Evolutionary conservation across 805 yeast genomes (phyloP), one percentile per base, ranked within the genome.

Genomic region (Saccharomycopsis sp.): DNA sequence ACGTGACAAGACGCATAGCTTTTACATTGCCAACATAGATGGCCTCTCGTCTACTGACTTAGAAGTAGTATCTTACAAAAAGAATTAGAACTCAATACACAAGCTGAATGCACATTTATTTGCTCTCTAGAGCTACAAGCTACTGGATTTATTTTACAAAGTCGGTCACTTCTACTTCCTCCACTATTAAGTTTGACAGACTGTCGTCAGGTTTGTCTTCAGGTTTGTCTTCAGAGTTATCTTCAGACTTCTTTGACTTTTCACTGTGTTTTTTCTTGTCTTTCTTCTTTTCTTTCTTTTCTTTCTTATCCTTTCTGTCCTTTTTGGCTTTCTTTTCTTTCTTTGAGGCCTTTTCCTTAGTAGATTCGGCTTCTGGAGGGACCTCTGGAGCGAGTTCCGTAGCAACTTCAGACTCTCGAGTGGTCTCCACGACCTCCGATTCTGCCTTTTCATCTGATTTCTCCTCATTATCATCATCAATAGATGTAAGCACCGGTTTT

Each of bases 81-180:
- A n/a, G n/a, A n/a, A n/a, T n/a, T n/a, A n/a, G n/a, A n/a, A n/a
- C n/a, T n/a, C n/a, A n/a, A n/a, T n/a, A n/a, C n/a, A n/a, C n/a
- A n/a, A n/a, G n/a, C n/a, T n/a, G n/a, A n/a, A n/a, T 44, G 19
- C 17, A 93, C 85, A 0, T 97, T 97, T 70, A 92, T 97, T 92
- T 29, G 12, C 38, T 29, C 38, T 29, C 38, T 29, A 29, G 38
- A 7, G 5, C 12, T 25, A 94, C 96, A 68, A 92, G 87, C 65
- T 82, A 84, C 91, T 51, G 92, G 86, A 97, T 97, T 92, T 41
- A 93, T 68, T 0, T 91, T 93, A 73, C 98, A 93, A 14, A 89
- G 8, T 56, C 64, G 20, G 53, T 54, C 3, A 57, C 59, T n/a
- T 55, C 55, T 2, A 52, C 55, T 23, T 53, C 57, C 41, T 57